Evolutionary conservation across 768 basidiomycete genomes (phyloP).

Genomic region (Serendipita sp.): DNA sequence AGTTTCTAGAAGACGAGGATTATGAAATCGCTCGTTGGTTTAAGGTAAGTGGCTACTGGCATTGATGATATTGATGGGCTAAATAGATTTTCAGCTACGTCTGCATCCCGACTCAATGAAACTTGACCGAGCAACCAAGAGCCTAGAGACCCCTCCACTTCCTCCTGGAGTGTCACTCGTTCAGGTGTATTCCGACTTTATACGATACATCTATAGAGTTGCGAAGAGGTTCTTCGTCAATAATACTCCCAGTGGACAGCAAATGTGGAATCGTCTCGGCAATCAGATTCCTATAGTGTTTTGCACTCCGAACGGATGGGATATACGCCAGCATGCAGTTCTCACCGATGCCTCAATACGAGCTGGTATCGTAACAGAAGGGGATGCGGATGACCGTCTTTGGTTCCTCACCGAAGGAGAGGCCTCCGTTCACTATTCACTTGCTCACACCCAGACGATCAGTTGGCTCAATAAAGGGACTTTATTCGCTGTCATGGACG

Average conservation of each 20-base stretch:
- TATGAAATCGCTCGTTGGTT: neutral
- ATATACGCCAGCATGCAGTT: neutral
- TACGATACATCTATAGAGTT: neutral
- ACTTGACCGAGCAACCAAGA: neutral
- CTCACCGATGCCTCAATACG: neutral
- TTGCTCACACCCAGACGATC: neutral
- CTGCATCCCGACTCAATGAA: neutral
- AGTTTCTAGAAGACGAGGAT: neutral
- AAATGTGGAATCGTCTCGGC: conserved; percentile 1
- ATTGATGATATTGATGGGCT: neutral
- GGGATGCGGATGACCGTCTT: neutral
- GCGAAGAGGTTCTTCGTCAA: neutral
- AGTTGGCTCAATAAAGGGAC: neutral
- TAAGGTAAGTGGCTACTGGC: neutral
- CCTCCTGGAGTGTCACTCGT: neutral
- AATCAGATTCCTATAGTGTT: neutral
- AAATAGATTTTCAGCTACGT: neutral
- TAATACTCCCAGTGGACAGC: conserved; percentile 1
- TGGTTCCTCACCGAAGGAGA: conserved; percentile 7
- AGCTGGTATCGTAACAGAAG: neutral
- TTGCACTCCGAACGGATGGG: conserved; percentile 6
- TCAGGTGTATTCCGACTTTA: conserved; percentile 6
- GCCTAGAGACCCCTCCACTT: neutral
- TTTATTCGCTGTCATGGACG: neutral
- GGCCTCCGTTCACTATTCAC: conserved; percentile 6